Percentiles rank a stretch among this genome's conserved stretches.
phyloP scores from a whole-genome alignment of 2,329 filamentous ascomycete genomes.

The Sarocladium kiliense region DNA sequence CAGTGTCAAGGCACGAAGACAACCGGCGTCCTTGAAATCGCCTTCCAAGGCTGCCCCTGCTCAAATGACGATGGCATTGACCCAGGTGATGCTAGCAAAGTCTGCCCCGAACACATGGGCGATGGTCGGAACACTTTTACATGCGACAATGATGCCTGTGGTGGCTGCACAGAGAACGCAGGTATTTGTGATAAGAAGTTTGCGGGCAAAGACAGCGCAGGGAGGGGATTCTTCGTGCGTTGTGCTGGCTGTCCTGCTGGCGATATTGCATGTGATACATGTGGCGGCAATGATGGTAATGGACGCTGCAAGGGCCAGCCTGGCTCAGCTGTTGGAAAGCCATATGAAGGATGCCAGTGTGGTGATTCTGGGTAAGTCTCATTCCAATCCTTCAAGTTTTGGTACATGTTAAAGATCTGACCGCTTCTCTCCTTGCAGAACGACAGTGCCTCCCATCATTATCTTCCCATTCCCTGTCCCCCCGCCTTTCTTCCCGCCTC shows the following conservation, averaged over 20 bases:
- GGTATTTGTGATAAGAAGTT: neutral
- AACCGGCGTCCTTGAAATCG: neutral
- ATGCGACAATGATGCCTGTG: neutral
- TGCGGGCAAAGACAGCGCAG: neutral
- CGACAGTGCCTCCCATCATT: neutral
- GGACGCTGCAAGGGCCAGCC: neutral
- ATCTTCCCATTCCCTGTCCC: neutral
- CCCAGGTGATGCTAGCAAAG: neutral
- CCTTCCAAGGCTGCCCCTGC: neutral
- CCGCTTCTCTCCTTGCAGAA: neutral
- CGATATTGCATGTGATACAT: neutral
- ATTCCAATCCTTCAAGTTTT: neutral
- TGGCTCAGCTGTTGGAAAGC: neutral
- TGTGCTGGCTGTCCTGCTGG: constrained; percentile 1
- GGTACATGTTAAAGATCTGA: neutral
- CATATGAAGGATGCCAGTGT: neutral
- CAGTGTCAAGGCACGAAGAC: neutral
- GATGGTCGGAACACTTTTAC: neutral
- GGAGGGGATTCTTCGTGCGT: neutral
- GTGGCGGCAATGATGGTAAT: neutral
- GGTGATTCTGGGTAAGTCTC: neutral
- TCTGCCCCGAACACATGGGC: neutral
- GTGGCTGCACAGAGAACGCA: neutral
- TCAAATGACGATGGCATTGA: neutral
- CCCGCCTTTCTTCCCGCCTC: neutral